Base-by-base conservation (phyloP, 129 eudicot species). In the Chrysanthemum lavandulifolium region DNA sequence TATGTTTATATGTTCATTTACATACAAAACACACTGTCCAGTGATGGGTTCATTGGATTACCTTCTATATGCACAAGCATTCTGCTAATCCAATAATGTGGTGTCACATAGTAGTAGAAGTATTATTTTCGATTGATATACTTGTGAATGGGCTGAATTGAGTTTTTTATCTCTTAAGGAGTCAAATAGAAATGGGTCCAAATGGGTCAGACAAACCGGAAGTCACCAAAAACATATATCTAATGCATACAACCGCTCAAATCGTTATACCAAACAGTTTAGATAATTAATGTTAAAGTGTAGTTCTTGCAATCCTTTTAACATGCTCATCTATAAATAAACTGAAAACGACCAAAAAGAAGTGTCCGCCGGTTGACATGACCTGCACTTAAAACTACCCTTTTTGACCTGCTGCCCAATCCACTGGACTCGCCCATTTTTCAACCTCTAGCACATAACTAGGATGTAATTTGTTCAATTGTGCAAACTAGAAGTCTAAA, bases 401-500 rank as follows among this genome's bases (percentile, higher is more conserved):
- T 16, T 13, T 13, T 53, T 53, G 6, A 53, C 16, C 58, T 16
- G 16, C 18, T 13, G 6, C 58, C 16, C 19, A 14, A 53, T 0
- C 5, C 16, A 6, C 58, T 6, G n/a, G 56, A 51, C 56, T 51
- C 11, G 0, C 18, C 45, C 47, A 61, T 12, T 61, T 13, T 12
- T n/a, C 40, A 0, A 51, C 56, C 16, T 51, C 15, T 51, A 12
- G 56, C 11, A 60, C 5, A 25, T 10, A 58, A 58, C 36, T 21
- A 13, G 12, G 2, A 59, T 59, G 65, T 60, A 61, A 61, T 49
- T 27, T 47, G 43, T 36, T 49, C 72, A 61, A 31, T 54, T 45
- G 31, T 29, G 45, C 57, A 55, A 29, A 74, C 49, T 71, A 13
- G 1, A 33, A 59, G 62, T 53, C 51, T 60, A 47, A 75, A 69